phyloP scores from a whole-genome alignment of 495 filamentous ascomycete species.

The Neurospora sp. region DNA sequence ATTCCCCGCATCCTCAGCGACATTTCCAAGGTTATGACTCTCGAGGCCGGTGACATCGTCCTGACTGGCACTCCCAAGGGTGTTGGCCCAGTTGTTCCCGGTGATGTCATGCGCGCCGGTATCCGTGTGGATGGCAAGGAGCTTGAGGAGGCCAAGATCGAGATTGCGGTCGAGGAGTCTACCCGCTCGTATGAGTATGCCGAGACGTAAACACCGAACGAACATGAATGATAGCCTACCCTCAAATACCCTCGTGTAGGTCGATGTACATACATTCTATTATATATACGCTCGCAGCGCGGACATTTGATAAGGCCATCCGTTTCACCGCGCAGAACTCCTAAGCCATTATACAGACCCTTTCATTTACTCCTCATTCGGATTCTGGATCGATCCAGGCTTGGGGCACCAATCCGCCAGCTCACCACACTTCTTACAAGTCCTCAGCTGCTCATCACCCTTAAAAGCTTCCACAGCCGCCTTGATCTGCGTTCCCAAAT shows the following conservation, averaged over 20 bases:
- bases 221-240: neutral
- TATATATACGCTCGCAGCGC: neutral
- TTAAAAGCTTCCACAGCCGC: slow-evolving; percentile 79
- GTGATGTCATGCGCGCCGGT: slow-evolving; percentile 83
- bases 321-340: neutral
- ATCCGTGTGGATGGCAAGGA: slow-evolving; percentile 74
- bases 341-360: neutral
- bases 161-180: slow-evolving; percentile 69
- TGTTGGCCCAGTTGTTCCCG: slow-evolving; percentile 73
- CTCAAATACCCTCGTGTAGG: neutral
- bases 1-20: slow-evolving; percentile 82
- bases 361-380: slow-evolving; percentile 33
- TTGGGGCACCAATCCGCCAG: slow-evolving; percentile 50
- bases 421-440: slow-evolving; percentile 67
- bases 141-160: slow-evolving; percentile 75
- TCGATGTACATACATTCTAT: neutral
- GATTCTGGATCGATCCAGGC: slow-evolving; percentile 40
- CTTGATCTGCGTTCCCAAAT: slow-evolving; percentile 96
- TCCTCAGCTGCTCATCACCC: slow-evolving; percentile 58
- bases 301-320: neutral
- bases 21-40: slow-evolving; percentile 87
- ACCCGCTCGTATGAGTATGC: slow-evolving; percentile 44
- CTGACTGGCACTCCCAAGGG: slow-evolving; percentile 96
- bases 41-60: slow-evolving; percentile 85
- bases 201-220: slow-evolving; percentile 42